These are phyloP conservation scores for Alternaria atra DNA, from an alignment of 2,329 filamentous ascomycete genomes.

Conservation along the genomic window DNA sequence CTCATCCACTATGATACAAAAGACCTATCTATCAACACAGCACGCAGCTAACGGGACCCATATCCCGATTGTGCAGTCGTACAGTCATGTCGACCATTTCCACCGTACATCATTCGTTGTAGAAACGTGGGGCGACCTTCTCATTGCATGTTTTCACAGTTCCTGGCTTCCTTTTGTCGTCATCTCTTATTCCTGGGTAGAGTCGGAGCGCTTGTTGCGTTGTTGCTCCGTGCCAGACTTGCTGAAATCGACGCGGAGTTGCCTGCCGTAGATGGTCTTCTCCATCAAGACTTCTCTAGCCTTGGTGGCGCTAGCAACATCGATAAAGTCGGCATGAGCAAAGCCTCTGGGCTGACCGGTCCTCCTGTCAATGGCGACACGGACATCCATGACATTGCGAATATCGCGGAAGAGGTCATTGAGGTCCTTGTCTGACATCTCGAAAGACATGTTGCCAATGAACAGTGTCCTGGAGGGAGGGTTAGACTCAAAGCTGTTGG, in stretches of 20 bases:
- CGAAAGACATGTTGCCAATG: constrained; percentile 86
- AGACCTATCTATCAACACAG: constrained; percentile 35
- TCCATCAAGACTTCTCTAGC: constrained; percentile 66
- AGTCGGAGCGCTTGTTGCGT: constrained; percentile 23
- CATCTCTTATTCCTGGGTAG: constrained; percentile 21
- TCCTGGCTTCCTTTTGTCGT: background rate
- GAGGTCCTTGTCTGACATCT: constrained; percentile 84
- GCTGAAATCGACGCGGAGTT: constrained; percentile 72
- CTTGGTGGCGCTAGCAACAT: constrained; percentile 69
- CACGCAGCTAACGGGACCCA: constrained; percentile 29
- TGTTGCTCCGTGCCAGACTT: constrained; percentile 25
- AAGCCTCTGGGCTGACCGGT: constrained; percentile 86
- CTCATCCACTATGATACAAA: constrained; percentile 45
- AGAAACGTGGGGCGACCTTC: background rate
- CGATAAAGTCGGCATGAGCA: constrained; percentile 81
- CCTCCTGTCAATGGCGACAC: constrained; percentile 81
- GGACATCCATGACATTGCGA: constrained; percentile 75
- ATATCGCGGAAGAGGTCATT: constrained; percentile 79
- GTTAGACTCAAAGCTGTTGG: constrained; percentile 35
- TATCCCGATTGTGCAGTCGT: constrained; percentile 19
- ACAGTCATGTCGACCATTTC: constrained; percentile 8
- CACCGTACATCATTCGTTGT: background rate
- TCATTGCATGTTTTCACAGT: background rate
- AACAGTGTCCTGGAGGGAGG: constrained; percentile 73
- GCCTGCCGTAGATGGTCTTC: constrained; percentile 71